Percentiles rank a stretch among this genome's conserved stretches.
These are phyloP conservation scores for Cadophora malorum DNA, from an alignment of 2,329 filamentous ascomycete species.

Conservation along the genomic window DNA sequence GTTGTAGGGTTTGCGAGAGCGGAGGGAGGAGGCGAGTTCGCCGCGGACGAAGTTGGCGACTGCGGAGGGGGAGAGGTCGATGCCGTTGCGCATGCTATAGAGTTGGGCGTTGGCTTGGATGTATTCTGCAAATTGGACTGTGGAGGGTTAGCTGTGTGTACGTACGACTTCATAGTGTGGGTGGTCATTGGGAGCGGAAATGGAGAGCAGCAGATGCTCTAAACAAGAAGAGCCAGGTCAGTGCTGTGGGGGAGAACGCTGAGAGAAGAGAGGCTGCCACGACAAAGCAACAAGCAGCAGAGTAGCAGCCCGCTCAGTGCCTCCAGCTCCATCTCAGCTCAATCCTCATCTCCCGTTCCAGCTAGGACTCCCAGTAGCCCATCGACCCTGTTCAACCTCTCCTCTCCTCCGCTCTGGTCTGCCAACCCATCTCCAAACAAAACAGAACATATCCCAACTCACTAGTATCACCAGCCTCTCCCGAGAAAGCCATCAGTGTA, in stretches of 20 bases:
- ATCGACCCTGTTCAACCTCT: no score
- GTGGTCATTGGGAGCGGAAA: background rate
- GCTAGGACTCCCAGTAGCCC: no score
- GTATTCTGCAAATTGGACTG: constrained; percentile 99
- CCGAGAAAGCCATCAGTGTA: constrained; percentile 92
- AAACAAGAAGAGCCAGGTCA: background rate
- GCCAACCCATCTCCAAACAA: background rate
- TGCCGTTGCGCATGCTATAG: constrained; percentile 97
- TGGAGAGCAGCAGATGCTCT: background rate
- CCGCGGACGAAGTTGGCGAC: constrained; percentile 92
- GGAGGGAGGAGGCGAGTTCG: constrained; percentile 88
- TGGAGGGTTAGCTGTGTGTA: constrained; percentile 26
- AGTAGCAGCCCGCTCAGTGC: background rate
- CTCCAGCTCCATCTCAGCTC: background rate
- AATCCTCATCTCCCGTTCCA: background rate
- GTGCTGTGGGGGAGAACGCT: background rate
- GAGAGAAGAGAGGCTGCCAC: background rate
- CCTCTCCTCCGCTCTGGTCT: background rate
- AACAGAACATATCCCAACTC: constrained; percentile 42
- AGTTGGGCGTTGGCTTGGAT: constrained; percentile 98
- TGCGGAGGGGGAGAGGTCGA: constrained; percentile 86
- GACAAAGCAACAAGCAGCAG: background rate
- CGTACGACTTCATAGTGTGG: background rate
- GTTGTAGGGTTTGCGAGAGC: constrained; percentile 92
- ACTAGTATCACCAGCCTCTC: constrained; percentile 96